Evolutionary conservation across 208 protist species (phyloP), one percentile per base, ranked within the genome.

Genomic region (Acanthamoeba lenticulata): DNA sequence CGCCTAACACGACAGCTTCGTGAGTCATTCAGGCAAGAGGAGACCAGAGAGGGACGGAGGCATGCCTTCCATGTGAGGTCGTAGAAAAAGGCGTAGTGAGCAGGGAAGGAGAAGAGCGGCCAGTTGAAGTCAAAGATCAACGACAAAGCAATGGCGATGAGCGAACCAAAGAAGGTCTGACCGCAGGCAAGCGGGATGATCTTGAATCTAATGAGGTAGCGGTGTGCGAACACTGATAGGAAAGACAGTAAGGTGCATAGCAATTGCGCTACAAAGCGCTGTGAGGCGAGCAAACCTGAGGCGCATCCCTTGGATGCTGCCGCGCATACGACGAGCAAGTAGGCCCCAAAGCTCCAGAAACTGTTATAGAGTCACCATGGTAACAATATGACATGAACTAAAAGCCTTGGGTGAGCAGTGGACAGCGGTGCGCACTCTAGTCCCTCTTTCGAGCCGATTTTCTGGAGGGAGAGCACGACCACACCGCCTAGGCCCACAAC

Each of bases 61-160:
- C n/a, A n/a, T n/a, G n/a, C 62, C 62, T 72, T 72, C 62, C 24
- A 72, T 1, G 62, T 81, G 24, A 81, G 34, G 40, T 81, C 72
- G 38, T 49, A 49, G 72, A 81, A 81, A 27, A 81, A 81, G 34
- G 72, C 2, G 38, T 52, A 81, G 38, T 81, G 72, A 5, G 32
- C 32, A 38, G 32, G 72, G n/a, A 52, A 81, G 5, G 72, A 81
- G n/a, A 29, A 81, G 1, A 38, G 72, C 34, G 72, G 72, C 9
- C 42, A 2, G n/a, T 81, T 81, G 40, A 81, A 81, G 72, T 81
- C 72, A 38, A 81, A 81, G 17, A 81, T 81, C 38, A 81, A 17
- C 11, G 72, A 81, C 1, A 81, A 27, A 13, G 72, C 1, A 9
- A 81, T 49, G 72, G 72, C 72, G 42, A 81, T 81, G 5, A 81